Base-by-base conservation (phyloP, 139 green algal species). In the Desmodesmus armatus region DNA sequence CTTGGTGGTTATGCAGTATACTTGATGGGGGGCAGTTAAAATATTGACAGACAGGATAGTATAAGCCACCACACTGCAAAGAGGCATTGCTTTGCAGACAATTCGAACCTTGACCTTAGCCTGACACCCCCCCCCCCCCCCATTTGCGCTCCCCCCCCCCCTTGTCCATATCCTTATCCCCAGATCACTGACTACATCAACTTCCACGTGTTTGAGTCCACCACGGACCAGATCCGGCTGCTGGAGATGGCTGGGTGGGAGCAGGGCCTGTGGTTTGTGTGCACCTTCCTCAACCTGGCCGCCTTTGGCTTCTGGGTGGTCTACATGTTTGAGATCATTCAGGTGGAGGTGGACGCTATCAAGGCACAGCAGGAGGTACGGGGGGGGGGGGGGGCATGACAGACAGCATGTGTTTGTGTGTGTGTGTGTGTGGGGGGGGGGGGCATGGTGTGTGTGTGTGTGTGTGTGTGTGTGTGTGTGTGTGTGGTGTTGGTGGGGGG, bases 241-340 rank as follows among this genome's bases (percentile, higher is more conserved):
- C n/a, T 82, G 41, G 76, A 82, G 9, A 25, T 82, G 25, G 53
- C 53, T 11, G 76, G 76, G 15, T 79, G 81, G 71, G 82, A 87
- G 53, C 25, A 11, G 39, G 47, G 44, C 5, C 39, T 85, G 37
- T 87, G 70, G 58, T 67, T 74, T 40, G 40, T 90, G 21, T 85
- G 82, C 58, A 82, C 71, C 15, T 40, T 90, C 5, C 55, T 76
- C 78, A 90, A 88, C 49, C 41, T 90, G 53, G 73, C 83, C 43
- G 72, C 70, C n/a, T 83, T 90, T 40, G 43, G 84, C 5, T 78
- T 90, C 23, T 85, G 77, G 29, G 84, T 82, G 77, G 74, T 90
- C 13, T 90, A 88, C 51, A 78, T 86, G 0, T 90, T 90, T 77
- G 87, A 90, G 58, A 85, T 78, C 58, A 84, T 83, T 0, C 77